Conservation (phyloP, 352 stramenopile species). For the Globisporangium cederbergense region DNA sequence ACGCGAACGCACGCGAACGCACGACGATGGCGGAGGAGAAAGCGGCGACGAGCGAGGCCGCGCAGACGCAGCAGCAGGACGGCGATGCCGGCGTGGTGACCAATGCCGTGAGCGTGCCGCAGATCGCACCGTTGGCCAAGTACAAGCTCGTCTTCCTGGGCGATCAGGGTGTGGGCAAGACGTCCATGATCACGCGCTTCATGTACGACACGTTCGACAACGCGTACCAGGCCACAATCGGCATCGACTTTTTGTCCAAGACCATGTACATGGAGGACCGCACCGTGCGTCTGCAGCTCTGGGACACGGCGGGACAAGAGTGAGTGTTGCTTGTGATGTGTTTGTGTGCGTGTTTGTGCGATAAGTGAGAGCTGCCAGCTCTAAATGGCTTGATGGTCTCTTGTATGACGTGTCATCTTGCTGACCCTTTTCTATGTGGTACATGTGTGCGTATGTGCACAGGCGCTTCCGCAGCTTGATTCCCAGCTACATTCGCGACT, state of each 20-base stretch:
- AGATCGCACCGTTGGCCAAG: slow-evolving; percentile 91
- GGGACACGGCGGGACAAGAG: slow-evolving; percentile 98
- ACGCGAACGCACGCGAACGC: not conserved
- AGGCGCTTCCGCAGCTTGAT: slow-evolving; percentile 93
- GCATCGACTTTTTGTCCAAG: slow-evolving; percentile 99
- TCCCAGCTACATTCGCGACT: slow-evolving; percentile 98
- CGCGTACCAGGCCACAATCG: slow-evolving; percentile 98
- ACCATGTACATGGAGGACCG: slow-evolving; percentile 98
- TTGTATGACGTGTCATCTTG: not conserved
- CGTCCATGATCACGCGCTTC: slow-evolving; percentile 99
- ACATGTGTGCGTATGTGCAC: slow-evolving; percentile 3
- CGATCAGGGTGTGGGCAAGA: slow-evolving; percentile 99
- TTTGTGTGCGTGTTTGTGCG: not conserved
- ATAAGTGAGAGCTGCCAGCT: not conserved
- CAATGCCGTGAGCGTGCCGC: slow-evolving; percentile 50
- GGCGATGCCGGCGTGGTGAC: slow-evolving; percentile 15
- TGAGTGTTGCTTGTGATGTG: slow-evolving; percentile 27
- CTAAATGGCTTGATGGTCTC: no score
- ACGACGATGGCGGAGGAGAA: slow-evolving; percentile 25
- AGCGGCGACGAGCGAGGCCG: slow-evolving; percentile 7
- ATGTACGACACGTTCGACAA: slow-evolving; percentile 99
- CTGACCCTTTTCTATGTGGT: slow-evolving; percentile 7
- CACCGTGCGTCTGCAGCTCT: slow-evolving; percentile 98
- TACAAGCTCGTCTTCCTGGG: slow-evolving; percentile 95
- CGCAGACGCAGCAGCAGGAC: slow-evolving; percentile 6